phyloP scores from a whole-genome alignment of 208 protist genomes.

The Naegleria lovaniensis region DNA sequence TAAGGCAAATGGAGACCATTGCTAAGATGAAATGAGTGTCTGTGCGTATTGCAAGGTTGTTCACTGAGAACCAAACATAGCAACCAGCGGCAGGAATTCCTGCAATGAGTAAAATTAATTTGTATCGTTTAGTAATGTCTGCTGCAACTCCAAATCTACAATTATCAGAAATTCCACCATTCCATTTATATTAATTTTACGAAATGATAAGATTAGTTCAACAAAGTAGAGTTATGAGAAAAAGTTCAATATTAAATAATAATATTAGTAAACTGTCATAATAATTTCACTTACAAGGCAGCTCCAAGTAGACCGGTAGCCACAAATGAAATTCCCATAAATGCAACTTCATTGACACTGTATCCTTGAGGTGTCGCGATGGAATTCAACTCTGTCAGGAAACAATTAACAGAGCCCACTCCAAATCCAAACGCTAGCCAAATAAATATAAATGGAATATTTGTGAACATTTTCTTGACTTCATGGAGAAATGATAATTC shows the following conservation, averaged over 20 bases:
- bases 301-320: not conserved
- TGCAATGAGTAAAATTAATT: not conserved
- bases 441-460: not conserved
- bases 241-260: no score
- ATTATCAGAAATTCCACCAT: not conserved
- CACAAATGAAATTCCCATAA: not conserved
- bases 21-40: not conserved
- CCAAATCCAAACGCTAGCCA: not conserved
- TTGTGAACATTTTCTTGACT: not conserved
- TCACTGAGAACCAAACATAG: conserved; percentile 3
- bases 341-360: not conserved
- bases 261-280: no score
- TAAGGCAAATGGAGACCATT: not conserved
- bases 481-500: not conserved
- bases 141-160: not conserved
- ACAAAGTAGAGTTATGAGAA: no score
- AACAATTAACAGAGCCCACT: not conserved
- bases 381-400: not conserved
- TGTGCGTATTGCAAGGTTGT: not conserved
- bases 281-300: not conserved
- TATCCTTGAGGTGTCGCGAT: not conserved
- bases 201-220: no score
- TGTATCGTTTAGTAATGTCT: conserved; percentile 23
- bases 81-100: not conserved
- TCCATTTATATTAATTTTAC: no score